These are phyloP conservation scores for Taxillus chinensis DNA, from an alignment of 164 flowering plant genomes.

Conservation along the genomic window DNA sequence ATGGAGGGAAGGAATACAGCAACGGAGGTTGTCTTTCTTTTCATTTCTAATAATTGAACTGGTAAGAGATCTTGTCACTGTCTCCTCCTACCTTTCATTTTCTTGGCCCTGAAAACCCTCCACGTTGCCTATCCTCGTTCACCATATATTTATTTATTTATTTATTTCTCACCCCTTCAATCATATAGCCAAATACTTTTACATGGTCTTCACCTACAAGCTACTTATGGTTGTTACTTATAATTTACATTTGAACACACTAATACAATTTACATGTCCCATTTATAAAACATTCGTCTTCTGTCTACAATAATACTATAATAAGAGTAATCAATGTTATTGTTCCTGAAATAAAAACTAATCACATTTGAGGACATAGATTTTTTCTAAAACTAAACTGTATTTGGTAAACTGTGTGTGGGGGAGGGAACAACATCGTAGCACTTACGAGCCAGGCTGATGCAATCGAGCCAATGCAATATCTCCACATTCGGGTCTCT, in stretches of 20 bases:
- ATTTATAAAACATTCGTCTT: no score
- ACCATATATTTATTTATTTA: neutral
- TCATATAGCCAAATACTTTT: neutral
- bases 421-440: constrained; percentile 14
- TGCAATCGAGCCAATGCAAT: constrained; percentile 72
- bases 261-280: no score
- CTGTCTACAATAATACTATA: no score
- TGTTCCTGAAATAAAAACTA: no score
- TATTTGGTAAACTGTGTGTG: no score
- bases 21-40: no score
- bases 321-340: no score
- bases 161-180: neutral
- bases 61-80: constrained; percentile 8
- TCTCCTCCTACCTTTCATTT: constrained; percentile 8
- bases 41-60: neutral
- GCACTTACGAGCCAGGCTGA: constrained; percentile 38
- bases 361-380: no score
- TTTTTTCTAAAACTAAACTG: no score
- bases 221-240: no score
- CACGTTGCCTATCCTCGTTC: neutral
- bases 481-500: constrained; percentile 70
- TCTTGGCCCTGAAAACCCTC: constrained; percentile 6
- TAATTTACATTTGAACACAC: no score
- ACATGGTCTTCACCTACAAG: neutral
- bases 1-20: no score